Evolutionary conservation across 345 rosid genomes (phyloP), one percentile per base, ranked within the genome.

Genomic region (Cochlearia excelsa): DNA sequence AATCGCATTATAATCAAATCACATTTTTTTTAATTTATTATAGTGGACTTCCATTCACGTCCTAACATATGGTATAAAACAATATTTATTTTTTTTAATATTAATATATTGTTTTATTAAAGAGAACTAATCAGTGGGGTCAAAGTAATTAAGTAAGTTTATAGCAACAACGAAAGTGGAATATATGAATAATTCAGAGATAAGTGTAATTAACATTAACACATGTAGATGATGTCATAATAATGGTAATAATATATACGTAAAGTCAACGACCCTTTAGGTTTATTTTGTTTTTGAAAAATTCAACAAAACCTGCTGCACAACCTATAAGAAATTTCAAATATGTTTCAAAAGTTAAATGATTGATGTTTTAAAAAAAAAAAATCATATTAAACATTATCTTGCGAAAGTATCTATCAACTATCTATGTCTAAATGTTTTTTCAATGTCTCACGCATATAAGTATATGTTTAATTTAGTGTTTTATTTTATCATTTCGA

Each of bases 1-100:
- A 61, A 46, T 68, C 67, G 62, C 73, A 68, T 68, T 68, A 68
- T 60, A 46, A 5, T 68, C 38, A 2, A 66, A 46, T 9, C 59
- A 16, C 23, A 16, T 38, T 57, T 59, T 6, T 30, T 30, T 57
- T 59, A 5, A 23, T 37, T 50, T 9, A 34, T 3, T 39, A 31
- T 46, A n/a, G 11, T 54, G 56, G 37, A 53, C 40, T 59, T 68
- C 54, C 40, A 39, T 51, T 41, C 50, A 43, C 54, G 30, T 44
- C 43, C 29, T 33, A 33, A 9, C 30, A 26, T 46, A 16, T 16
- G 23, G 16, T 5, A 6, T 1, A 10, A 38, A 45, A 54, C 40
- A 37, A 46, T 9, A 38, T 65, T 30, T 23, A 37, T 6, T 6
- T 39, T 26, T 27, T 23, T 39, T 54, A 37, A 43, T 34, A 11